Base-by-base conservation (phyloP, 306 rosid species). In the Clitoria ternatea region DNA sequence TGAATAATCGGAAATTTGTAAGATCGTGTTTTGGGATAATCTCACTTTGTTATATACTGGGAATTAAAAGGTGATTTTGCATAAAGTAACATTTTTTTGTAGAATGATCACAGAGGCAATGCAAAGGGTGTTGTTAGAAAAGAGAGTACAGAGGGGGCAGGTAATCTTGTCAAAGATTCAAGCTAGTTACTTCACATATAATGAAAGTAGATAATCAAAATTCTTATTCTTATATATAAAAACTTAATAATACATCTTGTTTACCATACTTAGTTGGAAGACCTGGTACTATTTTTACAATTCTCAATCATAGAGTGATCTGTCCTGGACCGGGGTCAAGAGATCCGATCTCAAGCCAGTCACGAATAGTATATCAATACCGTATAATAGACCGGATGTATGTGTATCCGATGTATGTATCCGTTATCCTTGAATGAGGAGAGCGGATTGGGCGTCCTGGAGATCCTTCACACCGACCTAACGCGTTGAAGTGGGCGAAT, bases 61-160 rank as follows among this genome's bases (percentile, higher is more conserved):
- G 19, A 54, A 43, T 43, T n/a, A 35, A 59, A 70, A 52, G 72
- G 66, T 61, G 72, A 70, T 61, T 60, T 48, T 56, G 17, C 6
- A 42, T 48, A 61, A 73, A 22, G 23, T 35, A 35, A 35, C 18
- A 4, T 10, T 1, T 48, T 2, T 10, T 1, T 48, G 5, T 48
- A 49, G 42, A 10, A 14, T 17, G 54, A 61, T 48, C 15, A 2
- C 3, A 47, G 26, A 48, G 70, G 61, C 22, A 73, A 32, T 61
- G 20, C 20, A 61, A 66, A 56, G 40, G 52, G 45, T 55, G 55
- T 33, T 43, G 19, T 43, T 4, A 22, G 36, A 45, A 56, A 26
- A 2, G 24, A 9, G 11, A 57, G 10, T 17, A 15, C 7, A 66
- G n/a, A 33, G n/a, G 40, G 23, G 13, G 40, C 23, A 55, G 18